Evolutionary conservation across 805 yeast species (phyloP), one percentile per base, ranked within the genome.

Genomic region (Yamadazyma paraphyllophila): DNA sequence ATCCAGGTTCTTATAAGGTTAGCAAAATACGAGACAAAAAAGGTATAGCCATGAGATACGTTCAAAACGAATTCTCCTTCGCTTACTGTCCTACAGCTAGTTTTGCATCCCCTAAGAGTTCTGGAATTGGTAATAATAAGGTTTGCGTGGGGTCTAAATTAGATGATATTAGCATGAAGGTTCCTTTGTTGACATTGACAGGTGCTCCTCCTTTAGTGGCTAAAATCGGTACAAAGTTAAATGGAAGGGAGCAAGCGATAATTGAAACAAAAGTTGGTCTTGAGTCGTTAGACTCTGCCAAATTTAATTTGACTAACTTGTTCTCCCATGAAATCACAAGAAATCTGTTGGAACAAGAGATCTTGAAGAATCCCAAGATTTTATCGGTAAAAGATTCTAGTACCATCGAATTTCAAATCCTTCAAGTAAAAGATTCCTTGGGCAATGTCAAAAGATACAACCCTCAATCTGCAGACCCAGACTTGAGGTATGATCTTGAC

Each of bases 1-100:
- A 76, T 13, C 85, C 94, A 0, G 99, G 99, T 1, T 70, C 77
- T n/a, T 94, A 94, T 63, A 80, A 78, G 47, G 74, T 94, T 2
- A 70, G 66, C 20, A 75, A 78, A 44, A 94, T 91, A 5, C 59
- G 75, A 1, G 99, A 94, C 60, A 54, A 59, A 25, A 82, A 82
- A 45, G 78, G 79, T 36, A 67, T 85, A 29, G 77, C 76, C 13
- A 77, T 88, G 29, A 77, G 87, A 54, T 71, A 82, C 1, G 77
- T 73, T 50, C 79, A 76, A 49, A 78, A 85, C 1, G 83, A 81
- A 41, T 71, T 89, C 30, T 58, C 85, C 14, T 72, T 94, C 7
- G 82, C 95, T 2, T 61, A 73, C 36, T 92, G 99, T 62, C 99
- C 99, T 1, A 69, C 67, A 2, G 96, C 88, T 0, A 63, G 71